These are phyloP conservation scores for Ceratocystis variospora DNA, from an alignment of 2,329 filamentous ascomycete genomes.

Conservation along the genomic window DNA sequence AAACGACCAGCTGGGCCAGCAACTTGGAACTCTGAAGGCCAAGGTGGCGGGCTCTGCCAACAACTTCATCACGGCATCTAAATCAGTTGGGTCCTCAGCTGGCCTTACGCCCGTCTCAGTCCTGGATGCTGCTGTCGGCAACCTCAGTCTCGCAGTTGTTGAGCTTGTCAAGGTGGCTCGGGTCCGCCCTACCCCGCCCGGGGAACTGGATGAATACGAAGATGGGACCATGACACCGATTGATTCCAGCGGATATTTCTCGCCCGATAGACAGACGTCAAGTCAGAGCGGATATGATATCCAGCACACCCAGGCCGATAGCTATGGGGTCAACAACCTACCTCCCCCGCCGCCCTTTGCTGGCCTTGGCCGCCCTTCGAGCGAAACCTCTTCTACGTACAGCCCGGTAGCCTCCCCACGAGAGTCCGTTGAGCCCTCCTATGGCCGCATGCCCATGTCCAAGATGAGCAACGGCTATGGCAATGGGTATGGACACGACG, in stretches of 20 bases:
- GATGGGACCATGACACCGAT: constrained; percentile 52
- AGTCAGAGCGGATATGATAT: constrained; percentile 14
- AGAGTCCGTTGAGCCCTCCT: constrained; percentile 35
- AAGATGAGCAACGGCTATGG: constrained; percentile 15
- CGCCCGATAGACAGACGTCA: constrained; percentile 31
- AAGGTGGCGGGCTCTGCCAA: constrained; percentile 88
- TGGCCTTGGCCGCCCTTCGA: constrained; percentile 44
- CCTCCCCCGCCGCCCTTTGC: constrained; percentile 44
- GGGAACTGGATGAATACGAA: constrained; percentile 66
- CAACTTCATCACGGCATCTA: constrained; percentile 85
- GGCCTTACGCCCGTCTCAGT: constrained; percentile 88
- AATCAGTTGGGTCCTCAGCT: constrained; percentile 71
- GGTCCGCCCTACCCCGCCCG: constrained; percentile 59
- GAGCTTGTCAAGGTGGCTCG: constrained; percentile 75
- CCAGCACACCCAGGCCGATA: constrained; percentile 9
- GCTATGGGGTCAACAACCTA: constrained; percentile 23
- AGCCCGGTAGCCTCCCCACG: constrained; percentile 58
- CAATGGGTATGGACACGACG: constrained; percentile 15
- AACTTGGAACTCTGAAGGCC: constrained; percentile 58
- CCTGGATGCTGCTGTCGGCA: constrained; percentile 82
- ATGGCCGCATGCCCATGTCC: constrained; percentile 12
- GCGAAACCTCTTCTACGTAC: constrained; percentile 59
- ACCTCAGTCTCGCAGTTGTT: constrained; percentile 73
- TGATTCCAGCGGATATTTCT: constrained; percentile 57
- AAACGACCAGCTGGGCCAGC: constrained; percentile 40